Evolutionary conservation across 2,329 filamentous ascomycete genomes (phyloP).

Genomic region (Pseudopyrenochaeta lycopersici): DNA sequence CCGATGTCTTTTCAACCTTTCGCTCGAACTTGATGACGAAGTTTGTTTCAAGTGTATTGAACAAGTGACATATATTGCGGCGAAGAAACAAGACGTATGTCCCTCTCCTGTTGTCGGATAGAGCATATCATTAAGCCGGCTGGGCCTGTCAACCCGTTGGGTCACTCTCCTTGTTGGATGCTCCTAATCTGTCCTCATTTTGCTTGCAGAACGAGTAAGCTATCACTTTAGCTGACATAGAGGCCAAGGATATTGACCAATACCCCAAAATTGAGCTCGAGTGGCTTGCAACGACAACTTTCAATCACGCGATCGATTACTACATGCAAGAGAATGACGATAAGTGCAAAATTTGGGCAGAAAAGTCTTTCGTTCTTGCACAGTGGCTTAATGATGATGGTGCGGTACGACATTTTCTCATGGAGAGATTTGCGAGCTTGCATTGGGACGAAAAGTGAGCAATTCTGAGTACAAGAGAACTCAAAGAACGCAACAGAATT

Average conservation of each 20-base stretch:
- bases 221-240: constrained; percentile 28
- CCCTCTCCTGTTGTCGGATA: background rate
- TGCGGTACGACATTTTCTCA: constrained; percentile 31
- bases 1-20: constrained; percentile 76
- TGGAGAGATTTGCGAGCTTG: constrained; percentile 62
- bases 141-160: constrained; percentile 1
- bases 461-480: too few species aligned
- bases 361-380: constrained; percentile 69
- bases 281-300: constrained; percentile 72
- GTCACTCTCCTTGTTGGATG: constrained; percentile 9
- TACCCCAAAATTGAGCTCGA: constrained; percentile 76
- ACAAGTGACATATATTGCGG: constrained; percentile 61
- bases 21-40: constrained; percentile 65
- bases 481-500: too few species aligned
- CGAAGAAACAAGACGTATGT: constrained; percentile 39
- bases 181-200: constrained; percentile 23
- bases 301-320: constrained; percentile 74
- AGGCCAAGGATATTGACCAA: constrained; percentile 48
- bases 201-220: constrained; percentile 10
- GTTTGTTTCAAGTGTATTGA: constrained; percentile 69
- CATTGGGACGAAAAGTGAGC: constrained; percentile 46
- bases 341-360: constrained; percentile 68
- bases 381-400: constrained; percentile 64
- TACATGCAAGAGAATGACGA: constrained; percentile 59
- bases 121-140: constrained; percentile 9